Conservation (phyloP, 106 monocot species). For the Dioscorea alata region DNA sequence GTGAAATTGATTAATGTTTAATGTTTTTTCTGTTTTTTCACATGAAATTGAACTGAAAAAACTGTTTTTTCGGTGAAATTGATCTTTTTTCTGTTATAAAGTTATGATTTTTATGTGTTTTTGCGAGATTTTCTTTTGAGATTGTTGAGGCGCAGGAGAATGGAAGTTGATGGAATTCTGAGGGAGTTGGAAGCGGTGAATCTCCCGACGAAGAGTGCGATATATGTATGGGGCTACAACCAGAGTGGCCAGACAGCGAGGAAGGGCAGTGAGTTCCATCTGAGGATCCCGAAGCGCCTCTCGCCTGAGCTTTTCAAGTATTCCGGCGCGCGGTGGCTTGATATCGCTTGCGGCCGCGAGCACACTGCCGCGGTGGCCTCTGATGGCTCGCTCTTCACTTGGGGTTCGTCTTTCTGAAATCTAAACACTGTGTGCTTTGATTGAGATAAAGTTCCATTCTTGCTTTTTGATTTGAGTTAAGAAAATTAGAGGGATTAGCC, state of each 20-base stretch:
- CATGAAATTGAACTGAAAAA: too few relatives aligned
- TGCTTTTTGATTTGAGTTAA: neutral
- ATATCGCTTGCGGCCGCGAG: constrained; percentile 86
- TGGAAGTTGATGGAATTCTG: constrained; percentile 43
- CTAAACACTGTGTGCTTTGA: neutral
- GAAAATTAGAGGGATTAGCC: too few relatives aligned
- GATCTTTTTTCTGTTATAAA: too few relatives aligned
- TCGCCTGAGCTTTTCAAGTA: constrained; percentile 38
- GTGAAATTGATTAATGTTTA: too few relatives aligned
- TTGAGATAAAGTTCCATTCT: neutral
- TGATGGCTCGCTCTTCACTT: constrained; percentile 82
- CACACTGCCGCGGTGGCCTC: constrained; percentile 89
- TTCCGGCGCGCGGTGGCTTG: constrained; percentile 52
- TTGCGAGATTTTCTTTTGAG: too few relatives aligned
- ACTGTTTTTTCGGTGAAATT: too few relatives aligned
- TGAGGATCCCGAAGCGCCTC: constrained; percentile 80
- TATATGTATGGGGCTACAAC: constrained; percentile 96
- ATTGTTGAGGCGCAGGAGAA: neutral
- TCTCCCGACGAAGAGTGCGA: constrained; percentile 67
- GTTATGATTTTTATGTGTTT: too few relatives aligned
- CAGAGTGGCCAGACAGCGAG: constrained; percentile 89
- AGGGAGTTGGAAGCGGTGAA: constrained; percentile 24
- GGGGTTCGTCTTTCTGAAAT: constrained; percentile 46
- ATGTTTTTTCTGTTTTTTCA: too few relatives aligned
- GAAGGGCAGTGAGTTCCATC: constrained; percentile 40